Evolutionary conservation across 1,139 yeast genomes (phyloP).

Genomic region (Geotrichum aggregatum): DNA sequence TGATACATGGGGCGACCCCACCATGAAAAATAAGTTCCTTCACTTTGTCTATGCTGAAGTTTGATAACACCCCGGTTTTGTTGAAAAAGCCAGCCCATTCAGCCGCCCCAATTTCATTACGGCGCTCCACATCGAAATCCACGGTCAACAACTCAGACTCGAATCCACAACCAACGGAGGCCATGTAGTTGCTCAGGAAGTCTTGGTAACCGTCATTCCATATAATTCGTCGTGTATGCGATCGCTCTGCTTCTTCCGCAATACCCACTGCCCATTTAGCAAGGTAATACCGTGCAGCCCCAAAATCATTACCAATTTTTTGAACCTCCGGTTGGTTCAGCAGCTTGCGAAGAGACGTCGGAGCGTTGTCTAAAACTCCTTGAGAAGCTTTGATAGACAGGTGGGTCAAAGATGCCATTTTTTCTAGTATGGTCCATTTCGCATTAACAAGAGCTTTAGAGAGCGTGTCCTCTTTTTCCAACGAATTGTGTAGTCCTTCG

Average conservation of each 20-base stretch:
- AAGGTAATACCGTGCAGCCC: slow-evolving; percentile 81
- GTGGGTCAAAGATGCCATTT: slow-evolving; percentile 77
- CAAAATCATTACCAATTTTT: slow-evolving; percentile 82
- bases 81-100: slow-evolving; percentile 90
- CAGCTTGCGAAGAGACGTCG: slow-evolving; percentile 55
- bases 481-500: slow-evolving; percentile 36
- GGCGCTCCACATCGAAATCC: slow-evolving; percentile 58
- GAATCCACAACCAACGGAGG: background rate
- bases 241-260: slow-evolving; percentile 83
- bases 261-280: slow-evolving; percentile 98
- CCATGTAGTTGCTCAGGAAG: slow-evolving; percentile 45
- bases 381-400: slow-evolving; percentile 59
- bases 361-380: slow-evolving; percentile 63
- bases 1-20: slow-evolving; percentile 58
- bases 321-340: slow-evolving; percentile 75
- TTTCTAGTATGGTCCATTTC: slow-evolving; percentile 81
- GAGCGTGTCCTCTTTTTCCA: slow-evolving; percentile 28
- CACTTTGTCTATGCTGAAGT: slow-evolving; percentile 69
- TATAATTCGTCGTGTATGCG: slow-evolving; percentile 48
- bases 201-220: slow-evolving; percentile 48
- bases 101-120: slow-evolving; percentile 58
- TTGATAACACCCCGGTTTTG: slow-evolving; percentile 57
- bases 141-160: slow-evolving; percentile 66
- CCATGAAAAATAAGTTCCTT: slow-evolving; percentile 86
- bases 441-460: slow-evolving; percentile 52